Conservation (phyloP, 2,329 filamentous ascomycete species). For the Talaromyces piceae region DNA sequence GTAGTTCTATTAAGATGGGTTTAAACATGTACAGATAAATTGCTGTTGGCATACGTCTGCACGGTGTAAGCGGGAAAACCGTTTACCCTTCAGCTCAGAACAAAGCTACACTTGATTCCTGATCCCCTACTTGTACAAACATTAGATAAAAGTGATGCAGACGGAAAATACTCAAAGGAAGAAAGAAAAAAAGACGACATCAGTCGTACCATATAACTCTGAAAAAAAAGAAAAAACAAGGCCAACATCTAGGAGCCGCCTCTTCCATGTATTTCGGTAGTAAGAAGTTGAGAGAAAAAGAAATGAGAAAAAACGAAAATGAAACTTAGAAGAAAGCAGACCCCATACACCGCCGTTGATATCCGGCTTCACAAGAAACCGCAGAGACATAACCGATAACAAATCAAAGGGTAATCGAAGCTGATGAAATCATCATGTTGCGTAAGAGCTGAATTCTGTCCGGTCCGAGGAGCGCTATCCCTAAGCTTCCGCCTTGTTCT, state of each 20-base stretch:
- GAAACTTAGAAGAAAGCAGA: background rate
- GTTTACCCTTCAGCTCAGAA: background rate
- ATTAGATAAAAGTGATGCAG: background rate
- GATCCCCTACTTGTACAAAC: background rate
- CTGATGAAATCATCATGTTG: background rate
- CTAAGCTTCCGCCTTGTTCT: slow-evolving; percentile 47
- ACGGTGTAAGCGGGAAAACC: too few species aligned
- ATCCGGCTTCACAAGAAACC: background rate
- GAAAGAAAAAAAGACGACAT: background rate
- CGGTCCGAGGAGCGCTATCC: background rate
- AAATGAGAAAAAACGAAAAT: background rate
- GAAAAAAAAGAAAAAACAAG: background rate
- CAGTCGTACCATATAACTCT: background rate
- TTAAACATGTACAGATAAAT: too few species aligned
- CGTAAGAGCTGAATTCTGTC: background rate
- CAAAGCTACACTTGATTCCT: background rate
- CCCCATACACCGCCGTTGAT: background rate
- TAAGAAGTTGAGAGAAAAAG: background rate
- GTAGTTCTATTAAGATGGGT: too few species aligned
- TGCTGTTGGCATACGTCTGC: too few species aligned
- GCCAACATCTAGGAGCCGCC: background rate
- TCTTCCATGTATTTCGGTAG: background rate
- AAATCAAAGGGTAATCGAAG: background rate
- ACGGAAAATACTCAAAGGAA: background rate
- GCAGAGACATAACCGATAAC: background rate